Evolutionary conservation across 2,329 filamentous ascomycete genomes (phyloP), one percentile per base, ranked within the genome.

Genomic region (Parafenestella ontariensis): DNA sequence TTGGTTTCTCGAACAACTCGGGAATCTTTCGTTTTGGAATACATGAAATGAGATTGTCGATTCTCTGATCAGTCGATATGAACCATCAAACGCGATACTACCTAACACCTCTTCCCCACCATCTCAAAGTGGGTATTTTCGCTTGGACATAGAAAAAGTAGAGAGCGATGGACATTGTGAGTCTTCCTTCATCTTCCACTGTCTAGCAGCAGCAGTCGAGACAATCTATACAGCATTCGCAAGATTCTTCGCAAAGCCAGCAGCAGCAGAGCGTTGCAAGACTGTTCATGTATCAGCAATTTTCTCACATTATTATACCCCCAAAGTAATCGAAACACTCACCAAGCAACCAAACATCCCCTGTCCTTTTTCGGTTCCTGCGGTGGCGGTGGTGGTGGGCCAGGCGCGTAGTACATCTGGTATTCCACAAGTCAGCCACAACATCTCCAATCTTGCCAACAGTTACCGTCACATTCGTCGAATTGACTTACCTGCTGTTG

Each of bases 261-360:
- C 72, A 74, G 58, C 72, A 74, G 60, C 72, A 74, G 41, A 74
- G 53, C n/a, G 70, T 69, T 9, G 72, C 72, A 39, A 75, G 42
- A 65, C 72, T 71, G 42, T 34, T 28, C 40, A 2, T 20, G 23
- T 21, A 42, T 44, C 17, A 24, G n/a, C 6, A 29, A 23, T 26
- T 46, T 15, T 17, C 24, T 43, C 31, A 36, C 40, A 24, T 36
- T 17, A 15, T 10, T 34, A n/a, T 24, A 10, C 13, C 9, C 10
- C 34, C 21, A 10, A 43, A 26, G 24, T 9, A 26, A 13, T 31
- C 15, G 20, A 17, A 29, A 17, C 3, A 26, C 70, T 65, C 48
- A 72, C 70, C 70, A 75, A 44, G 67, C 66, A 26, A 61, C 58
- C 56, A 75, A 49, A 49, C 71, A 74, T 11, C 71, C 71, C 5